These are phyloP conservation scores for Lagenidium sp. DNA, from an alignment of 352 stramenopile genomes.

Conservation along the genomic window DNA sequence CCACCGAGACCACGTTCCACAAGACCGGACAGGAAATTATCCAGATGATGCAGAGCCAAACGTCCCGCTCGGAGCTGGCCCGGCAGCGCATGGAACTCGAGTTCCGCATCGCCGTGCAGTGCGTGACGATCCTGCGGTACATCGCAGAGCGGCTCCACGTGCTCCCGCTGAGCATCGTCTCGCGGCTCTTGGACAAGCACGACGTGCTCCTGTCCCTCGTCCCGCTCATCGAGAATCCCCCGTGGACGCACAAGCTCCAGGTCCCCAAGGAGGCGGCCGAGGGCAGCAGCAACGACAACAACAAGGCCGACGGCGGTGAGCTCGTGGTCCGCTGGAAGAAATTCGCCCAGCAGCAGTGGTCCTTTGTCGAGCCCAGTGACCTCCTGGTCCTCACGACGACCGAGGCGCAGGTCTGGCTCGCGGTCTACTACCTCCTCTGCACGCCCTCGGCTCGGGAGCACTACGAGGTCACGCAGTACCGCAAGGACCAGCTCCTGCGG, in stretches of 20 bases:
- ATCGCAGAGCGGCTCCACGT: slow-evolving; percentile 85
- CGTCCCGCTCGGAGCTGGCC: slow-evolving; percentile 40
- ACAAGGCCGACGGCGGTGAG: slow-evolving; percentile 5
- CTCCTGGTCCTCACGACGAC: slow-evolving; percentile 90
- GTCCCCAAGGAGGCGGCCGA: slow-evolving; percentile 9
- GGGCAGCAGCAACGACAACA: background rate
- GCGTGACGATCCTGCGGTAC: slow-evolving; percentile 85
- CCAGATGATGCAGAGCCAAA: slow-evolving; percentile 54
- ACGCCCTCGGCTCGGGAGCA: slow-evolving; percentile 88
- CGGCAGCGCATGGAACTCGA: slow-evolving; percentile 81
- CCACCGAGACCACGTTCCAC: slow-evolving; percentile 52
- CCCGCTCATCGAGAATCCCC: slow-evolving; percentile 92
- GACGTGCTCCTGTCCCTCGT: slow-evolving; percentile 91
- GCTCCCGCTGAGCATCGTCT: slow-evolving; percentile 83
- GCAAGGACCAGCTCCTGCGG: slow-evolving; percentile 90
- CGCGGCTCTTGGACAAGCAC: slow-evolving; percentile 93
- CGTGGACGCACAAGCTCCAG: slow-evolving; percentile 86
- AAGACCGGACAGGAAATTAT: slow-evolving; percentile 59
- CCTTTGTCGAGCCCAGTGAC: slow-evolving; percentile 69
- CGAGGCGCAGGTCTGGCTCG: slow-evolving; percentile 93
- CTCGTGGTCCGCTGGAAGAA: slow-evolving; percentile 82
- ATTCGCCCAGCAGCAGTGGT: slow-evolving; percentile 91
- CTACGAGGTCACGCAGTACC: slow-evolving; percentile 93
- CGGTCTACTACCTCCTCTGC: slow-evolving; percentile 91
- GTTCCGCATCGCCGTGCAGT: slow-evolving; percentile 78